Evolutionary conservation across 441 rosid genomes (phyloP).

Genomic region (Eutrema salsugineum): DNA sequence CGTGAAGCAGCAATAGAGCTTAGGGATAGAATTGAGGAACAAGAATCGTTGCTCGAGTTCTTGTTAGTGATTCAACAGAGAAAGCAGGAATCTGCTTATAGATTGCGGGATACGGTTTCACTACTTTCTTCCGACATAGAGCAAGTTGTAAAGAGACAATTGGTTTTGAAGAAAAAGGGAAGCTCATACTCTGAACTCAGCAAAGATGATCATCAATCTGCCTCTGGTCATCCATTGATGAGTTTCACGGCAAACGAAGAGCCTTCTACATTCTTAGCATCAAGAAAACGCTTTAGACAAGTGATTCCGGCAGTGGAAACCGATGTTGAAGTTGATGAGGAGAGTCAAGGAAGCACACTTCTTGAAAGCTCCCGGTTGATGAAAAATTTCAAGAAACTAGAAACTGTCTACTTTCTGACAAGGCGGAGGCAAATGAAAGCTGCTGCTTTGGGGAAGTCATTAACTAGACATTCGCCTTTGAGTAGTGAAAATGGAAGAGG

Average conservation of each 20-base stretch:
- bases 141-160: constrained; percentile 64
- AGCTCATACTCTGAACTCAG: constrained; percentile 37
- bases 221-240: constrained; percentile 41
- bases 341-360: constrained; percentile 53
- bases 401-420: constrained; percentile 80
- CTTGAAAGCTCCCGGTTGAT: constrained; percentile 68
- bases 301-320: constrained; percentile 31
- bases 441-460: constrained; percentile 37
- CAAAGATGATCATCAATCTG: constrained; percentile 39
- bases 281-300: constrained; percentile 71
- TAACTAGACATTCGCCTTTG: constrained; percentile 47
- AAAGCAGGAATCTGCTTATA: constrained; percentile 76
- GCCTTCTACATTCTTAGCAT: constrained; percentile 48
- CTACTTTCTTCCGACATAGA: constrained; percentile 80
- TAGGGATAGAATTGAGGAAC: constrained; percentile 73
- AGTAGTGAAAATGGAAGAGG: constrained; percentile 73
- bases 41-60: constrained; percentile 84
- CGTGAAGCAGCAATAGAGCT: constrained; percentile 86
- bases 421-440: constrained; percentile 63
- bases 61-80: constrained; percentile 67
- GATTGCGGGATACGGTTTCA: constrained; percentile 62
- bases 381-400: constrained; percentile 90
- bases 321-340: constrained; percentile 23
- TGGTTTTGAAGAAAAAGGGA: constrained; percentile 54
- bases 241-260: constrained; percentile 39